These are phyloP conservation scores for Lepidium aucheri DNA, from an alignment of 345 rosid species.

Conservation along the genomic window DNA sequence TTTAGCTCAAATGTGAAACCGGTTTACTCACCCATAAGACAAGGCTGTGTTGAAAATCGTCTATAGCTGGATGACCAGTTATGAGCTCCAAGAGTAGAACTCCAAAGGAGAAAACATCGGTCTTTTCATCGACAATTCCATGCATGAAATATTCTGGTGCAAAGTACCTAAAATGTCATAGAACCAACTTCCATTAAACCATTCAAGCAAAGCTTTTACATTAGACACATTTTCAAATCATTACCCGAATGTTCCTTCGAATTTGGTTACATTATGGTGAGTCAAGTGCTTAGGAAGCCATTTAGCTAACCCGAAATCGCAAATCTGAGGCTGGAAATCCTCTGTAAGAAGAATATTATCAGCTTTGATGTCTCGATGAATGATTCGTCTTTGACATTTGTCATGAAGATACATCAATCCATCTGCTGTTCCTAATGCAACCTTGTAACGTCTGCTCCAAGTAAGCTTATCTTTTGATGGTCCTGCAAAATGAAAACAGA, in stretches of 20 bases:
- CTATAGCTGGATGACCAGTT: slow-evolving; percentile 69
- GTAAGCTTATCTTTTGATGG: slow-evolving; percentile 40
- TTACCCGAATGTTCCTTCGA: slow-evolving; percentile 96
- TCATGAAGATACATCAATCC: slow-evolving; percentile 89
- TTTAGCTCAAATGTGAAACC: neutral
- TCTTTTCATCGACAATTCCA: slow-evolving; percentile 89
- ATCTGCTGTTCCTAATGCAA: slow-evolving; percentile 77
- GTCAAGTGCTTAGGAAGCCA: slow-evolving; percentile 88
- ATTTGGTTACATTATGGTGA: slow-evolving; percentile 78
- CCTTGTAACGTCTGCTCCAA: slow-evolving; percentile 78
- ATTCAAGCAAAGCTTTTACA: neutral
- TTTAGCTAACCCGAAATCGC: slow-evolving; percentile 91
- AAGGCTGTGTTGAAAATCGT: slow-evolving; percentile 57
- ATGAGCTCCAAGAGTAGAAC: slow-evolving; percentile 87
- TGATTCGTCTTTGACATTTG: slow-evolving; percentile 70
- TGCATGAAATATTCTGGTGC: slow-evolving; percentile 97
- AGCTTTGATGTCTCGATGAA: slow-evolving; percentile 91
- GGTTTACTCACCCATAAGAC: slow-evolving; percentile 69
- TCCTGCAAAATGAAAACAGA: slow-evolving; percentile 21
- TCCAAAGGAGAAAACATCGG: slow-evolving; percentile 83
- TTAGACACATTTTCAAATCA: neutral
- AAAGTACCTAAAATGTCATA: slow-evolving; percentile 47
- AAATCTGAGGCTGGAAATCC: slow-evolving; percentile 88
- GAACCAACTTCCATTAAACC: neutral
- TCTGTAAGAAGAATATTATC: slow-evolving; percentile 89